These are phyloP conservation scores for Blastocystis sp. DNA, from an alignment of 352 stramenopile species.

Conservation along the genomic window DNA sequence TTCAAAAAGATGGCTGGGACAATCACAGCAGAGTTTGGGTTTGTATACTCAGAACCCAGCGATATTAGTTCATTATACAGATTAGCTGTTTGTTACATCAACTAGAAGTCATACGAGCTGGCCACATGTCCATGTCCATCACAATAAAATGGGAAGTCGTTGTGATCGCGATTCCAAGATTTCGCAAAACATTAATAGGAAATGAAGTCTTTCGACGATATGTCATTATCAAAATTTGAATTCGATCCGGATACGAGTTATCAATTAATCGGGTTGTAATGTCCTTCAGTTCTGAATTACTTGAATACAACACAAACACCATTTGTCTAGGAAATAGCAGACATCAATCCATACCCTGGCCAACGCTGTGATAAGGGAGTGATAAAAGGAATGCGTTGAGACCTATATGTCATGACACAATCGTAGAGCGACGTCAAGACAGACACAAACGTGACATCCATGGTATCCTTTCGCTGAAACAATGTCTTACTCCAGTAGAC, in stretches of 20 bases:
- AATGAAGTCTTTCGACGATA: neutral
- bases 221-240: too few relatives aligned
- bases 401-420: neutral
- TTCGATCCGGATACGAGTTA: too few relatives aligned
- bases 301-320: neutral
- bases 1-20: neutral
- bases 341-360: neutral
- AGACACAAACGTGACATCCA: neutral
- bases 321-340: neutral
- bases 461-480: neutral
- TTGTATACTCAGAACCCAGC: neutral
- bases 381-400: neutral
- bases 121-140: conserved; percentile 64
- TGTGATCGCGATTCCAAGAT: conserved; percentile 56
- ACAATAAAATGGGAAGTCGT: conserved; percentile 58
- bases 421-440: neutral
- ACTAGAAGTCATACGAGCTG: neutral
- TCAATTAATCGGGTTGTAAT: too few relatives aligned
- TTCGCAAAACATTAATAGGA: conserved; percentile 53
- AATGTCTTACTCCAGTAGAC: neutral
- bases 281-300: neutral
- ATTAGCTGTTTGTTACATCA: neutral
- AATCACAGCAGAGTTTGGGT: neutral
- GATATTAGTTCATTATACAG: neutral
- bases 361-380: neutral